Evolutionary conservation across 1,139 yeast species (phyloP), one percentile per base, ranked within the genome.

Genomic region (Sugiyamaella grinbergsii): DNA sequence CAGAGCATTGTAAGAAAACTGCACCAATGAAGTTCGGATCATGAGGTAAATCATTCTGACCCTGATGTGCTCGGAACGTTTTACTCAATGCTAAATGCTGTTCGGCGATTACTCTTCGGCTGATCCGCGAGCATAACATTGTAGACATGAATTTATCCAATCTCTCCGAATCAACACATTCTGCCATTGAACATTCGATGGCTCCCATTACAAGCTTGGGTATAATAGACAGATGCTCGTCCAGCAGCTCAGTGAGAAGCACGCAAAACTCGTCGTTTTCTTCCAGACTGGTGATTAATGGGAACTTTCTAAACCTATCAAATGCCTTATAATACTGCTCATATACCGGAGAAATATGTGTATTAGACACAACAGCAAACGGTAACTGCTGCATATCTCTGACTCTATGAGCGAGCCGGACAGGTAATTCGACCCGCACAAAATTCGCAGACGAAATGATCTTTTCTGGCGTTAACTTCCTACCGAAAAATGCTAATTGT

Each of bases 191-290:
- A 50, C 86, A 85, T 62, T 91, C 97, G 51, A 90, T 73, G 0
- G 95, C 90, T 1, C 97, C 98, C 91, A 89, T 87, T 76, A 91
- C 85, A 55, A 91, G 73, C 64, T 90, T 93, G 0, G 97, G 93
- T 54, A 91, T 74, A 59, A 89, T 87, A 53, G 83, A 73, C 44
- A 88, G 75, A 69, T 91, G 96, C 66, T 85, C 91, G 18, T 76
- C 74, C 58, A 91, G 71, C 56, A 90, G 77, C 26, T 76, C 72
- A 29, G 80, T 76, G 52, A 90, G 72, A 38, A 81, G 76, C 31
- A 72, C 71, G 63, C 95, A 85, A 65, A 91, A 90, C 59, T 71
- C 69, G 33, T 80, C 83, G 64, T 91, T 91, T 50, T 89, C 95
- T 40, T 83, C 82, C 46, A 89, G 67, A 0, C 83, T 79, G 24